A percentile compares a stretch with the other conserved stretches of the same genome.
phyloP scores from a whole-genome alignment of 345 rosid species.

The Eucalyptus viminalis region DNA sequence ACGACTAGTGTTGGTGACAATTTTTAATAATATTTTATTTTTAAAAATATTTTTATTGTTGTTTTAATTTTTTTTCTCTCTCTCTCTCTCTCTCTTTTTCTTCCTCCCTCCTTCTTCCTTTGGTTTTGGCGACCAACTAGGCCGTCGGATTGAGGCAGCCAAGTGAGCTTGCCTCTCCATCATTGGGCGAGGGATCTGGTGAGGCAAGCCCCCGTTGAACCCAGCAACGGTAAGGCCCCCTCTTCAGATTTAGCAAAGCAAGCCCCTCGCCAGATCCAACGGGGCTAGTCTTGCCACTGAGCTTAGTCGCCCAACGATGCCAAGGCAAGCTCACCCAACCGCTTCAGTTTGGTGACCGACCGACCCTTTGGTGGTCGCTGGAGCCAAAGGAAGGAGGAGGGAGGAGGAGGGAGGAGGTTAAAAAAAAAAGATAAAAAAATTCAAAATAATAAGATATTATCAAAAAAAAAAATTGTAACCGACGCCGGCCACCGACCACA shows the following conservation, averaged over 20 bases:
- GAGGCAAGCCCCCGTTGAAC: no score
- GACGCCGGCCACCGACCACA: accelerated
- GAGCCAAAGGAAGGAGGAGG: no score
- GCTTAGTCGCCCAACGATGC: accelerated
- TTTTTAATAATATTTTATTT: no score
- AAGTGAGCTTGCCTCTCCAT: no score
- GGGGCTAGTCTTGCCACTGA: accelerated
- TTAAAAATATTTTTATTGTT: no score
- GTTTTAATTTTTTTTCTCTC: accelerated
- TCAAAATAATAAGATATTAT: no score
- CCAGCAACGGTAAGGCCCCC: accelerated
- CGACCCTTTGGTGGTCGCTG: accelerated
- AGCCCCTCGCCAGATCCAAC: accelerated
- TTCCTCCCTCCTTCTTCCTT: no score
- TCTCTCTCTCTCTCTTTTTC: no score
- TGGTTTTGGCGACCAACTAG: no score
- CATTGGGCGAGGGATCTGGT: no score
- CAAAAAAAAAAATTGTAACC: accelerated
- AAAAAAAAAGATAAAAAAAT: no score
- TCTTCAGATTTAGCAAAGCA: accelerated
- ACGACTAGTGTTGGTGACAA: accelerated
- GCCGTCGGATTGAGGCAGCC: accelerated
- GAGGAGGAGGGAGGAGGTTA: no score
- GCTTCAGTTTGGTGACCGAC: accelerated
- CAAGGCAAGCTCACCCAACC: accelerated